Evolutionary conservation across 1,284 basidiomycete species (phyloP).

Genomic region (Sparassis latifolia): DNA sequence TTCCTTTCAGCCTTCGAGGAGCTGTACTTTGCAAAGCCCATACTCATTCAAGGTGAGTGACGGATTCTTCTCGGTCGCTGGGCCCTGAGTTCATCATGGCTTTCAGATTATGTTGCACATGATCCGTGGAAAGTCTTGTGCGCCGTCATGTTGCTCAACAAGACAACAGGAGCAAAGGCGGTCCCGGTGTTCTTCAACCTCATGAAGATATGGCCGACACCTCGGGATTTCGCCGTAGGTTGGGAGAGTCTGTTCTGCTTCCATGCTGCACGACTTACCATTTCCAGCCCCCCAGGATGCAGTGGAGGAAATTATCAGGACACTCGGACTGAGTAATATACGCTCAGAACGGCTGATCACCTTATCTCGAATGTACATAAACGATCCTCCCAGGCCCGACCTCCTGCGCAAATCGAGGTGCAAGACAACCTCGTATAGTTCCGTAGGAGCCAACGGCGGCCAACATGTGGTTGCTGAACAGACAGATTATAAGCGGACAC

Average conservation of each 20-base stretch:
- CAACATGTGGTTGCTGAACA: constrained; percentile 1
- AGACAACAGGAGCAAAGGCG: constrained; percentile 44
- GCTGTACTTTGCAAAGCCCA: constrained; percentile 18
- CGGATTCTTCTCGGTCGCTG: not conserved
- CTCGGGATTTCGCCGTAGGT: constrained; percentile 44
- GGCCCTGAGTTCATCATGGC: not conserved
- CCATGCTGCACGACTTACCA: constrained; percentile 1
- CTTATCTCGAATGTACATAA: constrained; percentile 39
- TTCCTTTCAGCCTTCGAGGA: constrained; percentile 8
- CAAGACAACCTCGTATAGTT: not conserved
- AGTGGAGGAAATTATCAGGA: constrained; percentile 36
- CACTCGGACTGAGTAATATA: constrained; percentile 46
- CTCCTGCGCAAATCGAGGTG: constrained; percentile 8
- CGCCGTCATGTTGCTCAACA: constrained; percentile 49
- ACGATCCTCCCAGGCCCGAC: constrained; percentile 33
- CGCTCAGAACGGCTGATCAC: constrained; percentile 45
- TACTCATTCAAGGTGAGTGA: constrained; percentile 17
- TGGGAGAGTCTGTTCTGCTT: not conserved
- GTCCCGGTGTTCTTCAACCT: constrained; percentile 52
- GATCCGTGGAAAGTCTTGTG: constrained; percentile 52
- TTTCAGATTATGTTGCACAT: constrained; percentile 37
- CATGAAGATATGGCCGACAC: constrained; percentile 44
- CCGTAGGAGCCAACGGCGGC: not conserved
- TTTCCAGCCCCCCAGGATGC: constrained; percentile 29
- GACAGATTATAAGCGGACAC: constrained; percentile 33